Evolutionary conservation across 129 eudicot genomes (phyloP).

Genomic region (Lonicera japonica): DNA sequence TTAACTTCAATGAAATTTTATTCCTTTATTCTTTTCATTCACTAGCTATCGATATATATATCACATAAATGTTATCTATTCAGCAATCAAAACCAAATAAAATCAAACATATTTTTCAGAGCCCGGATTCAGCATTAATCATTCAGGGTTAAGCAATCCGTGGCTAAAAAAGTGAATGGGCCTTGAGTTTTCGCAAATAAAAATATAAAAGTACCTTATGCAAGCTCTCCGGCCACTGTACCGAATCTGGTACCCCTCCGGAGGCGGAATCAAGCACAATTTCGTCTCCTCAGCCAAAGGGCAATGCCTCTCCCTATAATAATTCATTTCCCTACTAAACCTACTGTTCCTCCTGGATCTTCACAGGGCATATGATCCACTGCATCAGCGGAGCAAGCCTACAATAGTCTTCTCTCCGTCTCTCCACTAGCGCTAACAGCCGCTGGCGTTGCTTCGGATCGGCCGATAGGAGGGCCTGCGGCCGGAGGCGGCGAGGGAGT

Average conservation of each 20-base stretch:
- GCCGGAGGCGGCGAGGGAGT: slow-evolving; percentile 86
- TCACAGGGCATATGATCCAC: slow-evolving; percentile 99
- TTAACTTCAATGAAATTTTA: no score
- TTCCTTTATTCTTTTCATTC: no score
- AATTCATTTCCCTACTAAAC: slow-evolving; percentile 92
- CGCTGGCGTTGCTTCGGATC: slow-evolving; percentile 72
- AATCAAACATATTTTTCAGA: no score
- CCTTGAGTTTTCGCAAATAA: no score
- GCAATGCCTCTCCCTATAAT: slow-evolving; percentile 86
- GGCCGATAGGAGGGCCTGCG: slow-evolving; percentile 36
- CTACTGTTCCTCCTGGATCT: slow-evolving; percentile 84
- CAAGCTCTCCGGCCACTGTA: slow-evolving; percentile 93
- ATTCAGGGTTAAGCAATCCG: no score
- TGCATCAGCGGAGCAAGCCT: slow-evolving; percentile 60
- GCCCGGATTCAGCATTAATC: no score
- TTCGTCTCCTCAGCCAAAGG: slow-evolving; percentile 62
- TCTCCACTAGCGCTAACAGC: slow-evolving; percentile 41
- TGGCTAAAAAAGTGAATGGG: no score
- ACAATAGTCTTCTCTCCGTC: slow-evolving; percentile 33
- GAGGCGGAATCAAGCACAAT: slow-evolving; percentile 84
- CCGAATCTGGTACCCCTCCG: slow-evolving; percentile 74
- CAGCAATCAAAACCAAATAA: no score
- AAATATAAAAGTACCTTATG: slow-evolving; percentile 63
- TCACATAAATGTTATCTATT: no score
- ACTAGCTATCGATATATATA: no score